Evolutionary conservation across 345 rosid species (phyloP).

Genomic region (Lagerstroemia speciosa): DNA sequence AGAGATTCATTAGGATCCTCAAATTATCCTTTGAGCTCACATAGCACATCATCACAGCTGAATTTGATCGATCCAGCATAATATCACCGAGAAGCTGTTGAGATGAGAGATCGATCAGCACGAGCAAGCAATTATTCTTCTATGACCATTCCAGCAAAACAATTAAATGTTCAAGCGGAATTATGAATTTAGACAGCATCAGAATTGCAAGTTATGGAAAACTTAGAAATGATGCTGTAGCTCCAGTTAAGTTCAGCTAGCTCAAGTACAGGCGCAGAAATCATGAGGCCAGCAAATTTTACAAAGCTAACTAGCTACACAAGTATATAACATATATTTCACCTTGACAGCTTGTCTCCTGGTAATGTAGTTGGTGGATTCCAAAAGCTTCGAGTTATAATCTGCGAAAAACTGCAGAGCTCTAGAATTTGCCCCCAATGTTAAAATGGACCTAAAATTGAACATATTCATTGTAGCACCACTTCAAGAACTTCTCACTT

Average conservation of each 20-base stretch:
- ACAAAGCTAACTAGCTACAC: neutral
- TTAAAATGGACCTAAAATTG: neutral
- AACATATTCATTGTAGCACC: neutral
- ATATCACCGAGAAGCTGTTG: conserved; percentile 22
- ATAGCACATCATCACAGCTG: conserved; percentile 50
- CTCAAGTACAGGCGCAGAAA: neutral
- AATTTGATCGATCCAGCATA: conserved; percentile 56
- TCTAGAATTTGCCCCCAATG: neutral
- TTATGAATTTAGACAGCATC: neutral
- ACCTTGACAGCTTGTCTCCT: conserved; percentile 97
- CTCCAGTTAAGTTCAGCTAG: no score
- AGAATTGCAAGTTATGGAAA: neutral
- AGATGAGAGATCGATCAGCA: neutral
- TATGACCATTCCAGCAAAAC: neutral
- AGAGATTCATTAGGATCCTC: conserved; percentile 73
- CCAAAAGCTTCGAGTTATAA: conserved; percentile 80
- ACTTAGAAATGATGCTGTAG: no score
- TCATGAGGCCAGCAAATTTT: neutral
- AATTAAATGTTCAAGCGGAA: neutral
- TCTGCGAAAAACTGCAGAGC: conserved; percentile 70
- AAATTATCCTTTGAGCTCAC: conserved; percentile 58
- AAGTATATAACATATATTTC: neutral
- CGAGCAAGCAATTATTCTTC: neutral
- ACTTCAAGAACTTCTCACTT: neutral
- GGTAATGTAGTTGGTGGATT: conserved; percentile 84